Evolutionary conservation across 2,329 filamentous ascomycete species (phyloP), one percentile per base, ranked within the genome.

Genomic region (Phialemoniopsis sp.): DNA sequence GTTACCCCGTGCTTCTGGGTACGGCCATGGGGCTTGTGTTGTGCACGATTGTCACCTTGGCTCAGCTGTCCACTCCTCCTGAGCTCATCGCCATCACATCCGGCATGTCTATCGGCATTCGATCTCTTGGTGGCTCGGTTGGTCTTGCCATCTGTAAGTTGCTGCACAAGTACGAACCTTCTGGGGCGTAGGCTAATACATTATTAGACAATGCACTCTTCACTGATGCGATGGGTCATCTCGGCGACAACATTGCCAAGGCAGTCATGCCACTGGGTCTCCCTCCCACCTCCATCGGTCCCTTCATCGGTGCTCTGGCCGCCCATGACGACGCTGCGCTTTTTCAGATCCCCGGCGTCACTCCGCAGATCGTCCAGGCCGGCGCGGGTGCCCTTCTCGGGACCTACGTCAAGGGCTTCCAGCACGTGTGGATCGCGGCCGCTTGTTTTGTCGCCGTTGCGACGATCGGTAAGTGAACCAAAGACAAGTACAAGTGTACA

Each of bases 91-190:
- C 48, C 7, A 45, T 45, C 10, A 44, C 61, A 7, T 46, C 39
- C 16, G 51, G 54, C 5, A 49, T 68, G 13, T 53, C 67, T 28
- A 64, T 67, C 21, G 52, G 58, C 28, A 48, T 62, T 3, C 51
- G 64, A 6, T 64, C 60, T 13, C 58, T 76, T 4, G 72, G 72
- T 4, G 66, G 66, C 35, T 69, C 70, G 2, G 51, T 76, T 10
- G 72, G 72, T 19, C 54, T 76, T 13, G 73, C 71, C 4, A 60
- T 74, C 33, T 50, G 46, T 47, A 35, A 40, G 46, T 38, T 19
- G 4, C n/a, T 15, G 8, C 13, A 4, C 13, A 13, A 16, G 21
- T 29, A 29, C 10, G 16, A 21, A 4, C n/a, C 21, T 26, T 10
- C 21, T 26, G 10, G 21, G n/a, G n/a, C n/a, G n/a, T n/a, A 16